A percentile compares a stretch with the other conserved stretches of the same genome.
Conservation (phyloP, 202 grass and related monocot species). For the Dendrocalamus latiflorus region DNA sequence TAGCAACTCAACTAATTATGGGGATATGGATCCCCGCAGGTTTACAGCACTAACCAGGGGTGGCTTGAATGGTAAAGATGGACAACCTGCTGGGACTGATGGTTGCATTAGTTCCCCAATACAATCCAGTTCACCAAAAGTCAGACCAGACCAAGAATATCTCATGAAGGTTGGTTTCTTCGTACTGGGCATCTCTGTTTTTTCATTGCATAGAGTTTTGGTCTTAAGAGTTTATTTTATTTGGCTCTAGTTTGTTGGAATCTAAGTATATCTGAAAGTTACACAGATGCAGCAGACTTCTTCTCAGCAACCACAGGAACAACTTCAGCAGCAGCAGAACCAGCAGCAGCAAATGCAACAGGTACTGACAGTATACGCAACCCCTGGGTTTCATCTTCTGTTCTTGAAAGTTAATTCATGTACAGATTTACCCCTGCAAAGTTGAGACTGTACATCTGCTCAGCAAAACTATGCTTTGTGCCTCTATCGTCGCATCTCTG, state of each 20-base stretch:
- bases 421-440: neutral
- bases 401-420: neutral
- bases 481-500: neutral
- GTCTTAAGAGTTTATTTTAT: no score
- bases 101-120: conserved; percentile 76
- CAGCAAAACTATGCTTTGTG: neutral
- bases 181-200: no score
- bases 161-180: conserved; percentile 69
- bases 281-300: conserved; percentile 76
- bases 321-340: conserved; percentile 72
- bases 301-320: conserved; percentile 67
- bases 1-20: no score
- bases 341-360: conserved; percentile 79
- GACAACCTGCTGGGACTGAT: no score
- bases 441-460: neutral
- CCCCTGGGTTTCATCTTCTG: conserved; percentile 9
- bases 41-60: no score
- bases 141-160: conserved; percentile 75
- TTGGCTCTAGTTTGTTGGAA: neutral
- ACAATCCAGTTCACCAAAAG: conserved; percentile 72
- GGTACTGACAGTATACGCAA: conserved; percentile 27
- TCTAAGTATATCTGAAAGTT: conserved; percentile 47
- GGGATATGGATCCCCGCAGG: no score
- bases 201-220: no score
- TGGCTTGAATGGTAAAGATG: no score